Evolutionary conservation across 176 grass and related monocot genomes (phyloP).

Genomic region (Thinopyrum elongatum): DNA sequence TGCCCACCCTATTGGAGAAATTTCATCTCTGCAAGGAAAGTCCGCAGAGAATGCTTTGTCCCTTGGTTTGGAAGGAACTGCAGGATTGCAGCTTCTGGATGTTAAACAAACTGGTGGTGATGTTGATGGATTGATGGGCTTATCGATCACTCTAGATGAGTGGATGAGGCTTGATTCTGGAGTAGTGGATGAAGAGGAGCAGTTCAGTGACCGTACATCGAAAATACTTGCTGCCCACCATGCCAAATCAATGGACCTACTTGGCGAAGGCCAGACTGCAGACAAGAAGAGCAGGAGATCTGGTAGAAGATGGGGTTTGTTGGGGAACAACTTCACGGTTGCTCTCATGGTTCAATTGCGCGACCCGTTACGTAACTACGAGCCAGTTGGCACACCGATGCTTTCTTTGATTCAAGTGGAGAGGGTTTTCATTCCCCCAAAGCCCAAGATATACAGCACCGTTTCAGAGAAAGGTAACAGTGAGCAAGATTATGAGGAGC

Average conservation of each 20-base stretch:
- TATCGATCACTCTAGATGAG: conserved; percentile 90
- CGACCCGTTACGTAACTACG: conserved; percentile 83
- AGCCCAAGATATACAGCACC: conserved; percentile 81
- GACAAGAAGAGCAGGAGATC: conserved; percentile 74
- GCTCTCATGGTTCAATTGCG: conserved; percentile 94
- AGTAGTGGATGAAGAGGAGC: conserved; percentile 75
- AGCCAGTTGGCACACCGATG: conserved; percentile 91
- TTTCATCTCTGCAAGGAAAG: conserved; percentile 85
- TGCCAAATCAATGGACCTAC: conserved; percentile 89
- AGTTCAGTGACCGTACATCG: conserved; percentile 66
- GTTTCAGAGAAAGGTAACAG: conserved; percentile 61
- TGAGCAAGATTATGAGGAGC: conserved; percentile 60
- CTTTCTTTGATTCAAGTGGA: conserved; percentile 96
- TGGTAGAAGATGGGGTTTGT: conserved; percentile 86
- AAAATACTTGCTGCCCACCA: conserved; percentile 97
- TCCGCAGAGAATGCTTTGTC: conserved; percentile 47
- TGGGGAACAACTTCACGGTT: conserved; percentile 96
- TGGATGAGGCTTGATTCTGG: conserved; percentile 97
- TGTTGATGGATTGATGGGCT: conserved; percentile 93
- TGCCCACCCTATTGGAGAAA: conserved; percentile 58
- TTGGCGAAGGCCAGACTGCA: conserved; percentile 39
- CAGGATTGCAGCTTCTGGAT: conserved; percentile 84
- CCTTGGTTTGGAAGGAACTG: conserved; percentile 91
- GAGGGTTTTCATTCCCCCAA: conserved; percentile 88
- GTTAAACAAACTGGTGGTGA: conserved; percentile 68